Conservation (phyloP, 73 alveolate species). For the Loxodes magnus region DNA sequence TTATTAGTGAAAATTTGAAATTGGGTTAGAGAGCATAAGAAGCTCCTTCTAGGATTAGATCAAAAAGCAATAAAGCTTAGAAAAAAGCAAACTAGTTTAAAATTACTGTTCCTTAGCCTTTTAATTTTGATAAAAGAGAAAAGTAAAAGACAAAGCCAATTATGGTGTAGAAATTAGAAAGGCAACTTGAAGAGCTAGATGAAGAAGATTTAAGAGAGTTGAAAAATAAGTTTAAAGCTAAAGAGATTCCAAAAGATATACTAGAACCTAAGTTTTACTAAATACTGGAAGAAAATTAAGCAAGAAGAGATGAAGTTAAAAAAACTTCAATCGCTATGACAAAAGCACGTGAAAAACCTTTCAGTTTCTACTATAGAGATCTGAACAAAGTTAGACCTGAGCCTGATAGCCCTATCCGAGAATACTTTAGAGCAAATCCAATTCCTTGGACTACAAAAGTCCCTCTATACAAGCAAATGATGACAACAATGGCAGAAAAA, state of each 20-base stretch:
- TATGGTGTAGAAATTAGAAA: slow-evolving; percentile 49
- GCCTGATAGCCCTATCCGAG: slow-evolving; percentile 18
- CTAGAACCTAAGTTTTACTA: slow-evolving; percentile 39
- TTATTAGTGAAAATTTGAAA: not conserved
- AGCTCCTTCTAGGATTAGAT: slow-evolving; percentile 16
- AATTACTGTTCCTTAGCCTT: slow-evolving; percentile 73
- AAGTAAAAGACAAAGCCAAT: slow-evolving; percentile 40
- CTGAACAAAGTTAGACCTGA: slow-evolving; percentile 16
- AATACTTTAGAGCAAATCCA: slow-evolving; percentile 82
- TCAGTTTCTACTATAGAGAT: slow-evolving; percentile 57
- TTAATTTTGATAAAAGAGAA: slow-evolving; percentile 58
- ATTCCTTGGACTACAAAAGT: slow-evolving; percentile 71
- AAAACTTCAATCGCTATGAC: slow-evolving; percentile 35
- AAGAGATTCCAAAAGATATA: slow-evolving; percentile 54
- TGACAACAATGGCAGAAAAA: slow-evolving; percentile 33
- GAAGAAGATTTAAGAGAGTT: slow-evolving; percentile 36
- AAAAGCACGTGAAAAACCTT: slow-evolving; percentile 50
- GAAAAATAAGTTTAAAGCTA: slow-evolving; percentile 35
- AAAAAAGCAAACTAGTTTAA: slow-evolving; percentile 30
- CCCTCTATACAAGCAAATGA: slow-evolving; percentile 48
- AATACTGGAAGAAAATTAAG: slow-evolving; percentile 48
- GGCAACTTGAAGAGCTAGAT: slow-evolving; percentile 46
- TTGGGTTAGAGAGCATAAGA: slow-evolving; percentile 2
- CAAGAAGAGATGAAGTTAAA: slow-evolving; percentile 56
- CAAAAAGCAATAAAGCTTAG: slow-evolving; percentile 1